Evolutionary conservation across 805 yeast species (phyloP).

Genomic region (Candida broadrunensis): DNA sequence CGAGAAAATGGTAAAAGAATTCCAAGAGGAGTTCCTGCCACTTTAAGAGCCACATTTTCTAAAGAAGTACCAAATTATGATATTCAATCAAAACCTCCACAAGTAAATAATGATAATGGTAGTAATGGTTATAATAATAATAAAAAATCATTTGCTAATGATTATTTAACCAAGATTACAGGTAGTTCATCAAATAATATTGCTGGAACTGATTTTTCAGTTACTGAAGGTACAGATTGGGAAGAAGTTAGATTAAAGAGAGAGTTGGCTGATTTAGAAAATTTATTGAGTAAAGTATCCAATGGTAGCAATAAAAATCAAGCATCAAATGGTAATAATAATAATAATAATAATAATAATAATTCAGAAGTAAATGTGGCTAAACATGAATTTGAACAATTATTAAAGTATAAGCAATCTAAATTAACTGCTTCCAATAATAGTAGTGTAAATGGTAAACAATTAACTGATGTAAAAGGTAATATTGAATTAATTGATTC

Average conservation of each 20-base stretch:
- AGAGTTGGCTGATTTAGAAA: constrained; percentile 73
- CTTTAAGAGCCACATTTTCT: constrained; percentile 85
- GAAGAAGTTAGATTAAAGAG: constrained; percentile 82
- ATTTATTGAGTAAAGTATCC: constrained; percentile 54
- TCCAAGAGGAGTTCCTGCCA: constrained; percentile 93
- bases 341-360: constrained; percentile 6
- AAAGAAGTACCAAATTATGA: constrained; percentile 79
- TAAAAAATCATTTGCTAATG: constrained; percentile 46
- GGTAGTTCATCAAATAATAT: constrained; percentile 34
- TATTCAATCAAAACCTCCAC: constrained; percentile 32
- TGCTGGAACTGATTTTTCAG: constrained; percentile 67
- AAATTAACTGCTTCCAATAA: constrained; percentile 35
- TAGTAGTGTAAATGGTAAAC: constrained; percentile 15
- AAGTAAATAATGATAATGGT: neutral
- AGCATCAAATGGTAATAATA: constrained; percentile 15
- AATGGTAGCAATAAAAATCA: constrained; percentile 11
- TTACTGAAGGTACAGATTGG: constrained; percentile 84
- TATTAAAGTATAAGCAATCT: constrained; percentile 72
- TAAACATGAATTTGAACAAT: constrained; percentile 73
- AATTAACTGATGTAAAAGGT: constrained; percentile 51
- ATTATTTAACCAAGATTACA: constrained; percentile 57
- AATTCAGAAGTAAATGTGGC: constrained; percentile 24
- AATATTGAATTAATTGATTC: constrained; percentile 70
- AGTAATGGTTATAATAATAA: constrained; percentile 6
- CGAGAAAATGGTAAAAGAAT: constrained; percentile 80